These are phyloP conservation scores for Pisolithus marmoratus DNA, from an alignment of 768 basidiomycete species.

Conservation along the genomic window DNA sequence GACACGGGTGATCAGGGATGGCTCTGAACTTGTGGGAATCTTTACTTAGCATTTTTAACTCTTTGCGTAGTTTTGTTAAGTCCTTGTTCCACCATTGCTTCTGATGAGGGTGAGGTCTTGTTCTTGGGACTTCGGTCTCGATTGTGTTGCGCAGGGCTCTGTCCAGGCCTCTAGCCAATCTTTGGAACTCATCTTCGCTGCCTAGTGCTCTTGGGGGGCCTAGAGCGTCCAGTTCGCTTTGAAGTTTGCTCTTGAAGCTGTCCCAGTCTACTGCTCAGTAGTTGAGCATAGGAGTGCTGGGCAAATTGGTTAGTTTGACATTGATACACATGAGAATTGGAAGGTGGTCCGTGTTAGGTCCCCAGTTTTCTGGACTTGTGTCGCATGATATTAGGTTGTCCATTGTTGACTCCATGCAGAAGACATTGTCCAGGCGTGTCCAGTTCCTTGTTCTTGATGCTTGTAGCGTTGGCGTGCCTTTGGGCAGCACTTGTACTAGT, in stretches of 20 bases:
- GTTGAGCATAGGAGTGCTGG: not conserved
- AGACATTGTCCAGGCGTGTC: too few species aligned
- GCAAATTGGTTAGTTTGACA: not conserved
- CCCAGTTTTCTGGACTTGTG: too few species aligned
- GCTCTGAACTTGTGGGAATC: not conserved
- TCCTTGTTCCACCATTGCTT: slow-evolving; percentile 20
- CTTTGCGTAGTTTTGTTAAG: not conserved
- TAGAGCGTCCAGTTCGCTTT: not conserved
- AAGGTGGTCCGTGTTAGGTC: not conserved
- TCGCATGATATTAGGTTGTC: too few species aligned
- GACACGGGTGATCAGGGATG: not conserved
- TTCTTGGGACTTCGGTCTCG: not conserved
- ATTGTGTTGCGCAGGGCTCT: slow-evolving; percentile 11
- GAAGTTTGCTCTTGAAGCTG: not conserved
- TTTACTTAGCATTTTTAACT: not conserved
- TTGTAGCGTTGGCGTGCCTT: too few species aligned
- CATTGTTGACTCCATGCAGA: too few species aligned
- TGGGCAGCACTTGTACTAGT: too few species aligned
- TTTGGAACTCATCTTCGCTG: slow-evolving; percentile 5
- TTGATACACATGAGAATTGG: not conserved
- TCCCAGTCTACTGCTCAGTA: slow-evolving; percentile 1
- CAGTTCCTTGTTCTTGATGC: too few species aligned
- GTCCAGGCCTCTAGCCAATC: not conserved
- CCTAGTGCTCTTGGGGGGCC: not conserved
- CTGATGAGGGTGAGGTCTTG: slow-evolving; percentile 9